phyloP scores from a whole-genome alignment of 2,329 filamentous ascomycete genomes.

The Gaeumannomyces tritici region DNA sequence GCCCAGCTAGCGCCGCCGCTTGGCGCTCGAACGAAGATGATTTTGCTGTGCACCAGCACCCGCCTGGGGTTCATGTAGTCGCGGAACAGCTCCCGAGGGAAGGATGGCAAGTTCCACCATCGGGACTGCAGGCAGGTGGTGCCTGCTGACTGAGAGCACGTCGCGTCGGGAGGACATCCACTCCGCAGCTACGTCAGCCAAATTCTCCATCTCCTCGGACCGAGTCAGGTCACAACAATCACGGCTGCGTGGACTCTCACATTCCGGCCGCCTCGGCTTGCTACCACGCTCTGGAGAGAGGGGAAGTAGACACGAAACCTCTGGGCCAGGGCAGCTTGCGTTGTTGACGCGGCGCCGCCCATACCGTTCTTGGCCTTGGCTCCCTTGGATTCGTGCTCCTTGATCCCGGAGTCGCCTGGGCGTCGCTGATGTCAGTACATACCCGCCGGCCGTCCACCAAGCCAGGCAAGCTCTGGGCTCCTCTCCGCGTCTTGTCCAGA shows the following conservation, averaged over 20 bases:
- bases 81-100: conserved; percentile 62
- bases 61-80: conserved; percentile 64
- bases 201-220: too few relatives aligned
- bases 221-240: background rate
- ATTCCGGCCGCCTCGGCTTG: conserved; percentile 51
- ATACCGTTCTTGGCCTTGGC: conserved; percentile 20
- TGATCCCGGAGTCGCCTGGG: conserved; percentile 31
- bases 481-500: too few relatives aligned
- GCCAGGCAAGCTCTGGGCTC: too few relatives aligned
- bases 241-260: conserved; percentile 32
- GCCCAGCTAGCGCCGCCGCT: conserved; percentile 42
- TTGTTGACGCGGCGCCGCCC: conserved; percentile 13
- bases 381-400: conserved; percentile 32
- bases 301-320: conserved; percentile 74
- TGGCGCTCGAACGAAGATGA: conserved; percentile 40
- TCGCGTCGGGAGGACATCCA: background rate
- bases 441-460: too few relatives aligned
- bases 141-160: conserved; percentile 50
- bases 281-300: conserved; percentile 56
- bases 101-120: conserved; percentile 61
- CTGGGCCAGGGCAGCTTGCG: conserved; percentile 23
- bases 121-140: conserved; percentile 71
- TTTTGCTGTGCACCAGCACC: conserved; percentile 82
- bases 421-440: conserved; percentile 4
- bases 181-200: too few relatives aligned